Evolutionary conservation across 2,329 filamentous ascomycete genomes (phyloP).

Genomic region (Trichoderma oligosporum): DNA sequence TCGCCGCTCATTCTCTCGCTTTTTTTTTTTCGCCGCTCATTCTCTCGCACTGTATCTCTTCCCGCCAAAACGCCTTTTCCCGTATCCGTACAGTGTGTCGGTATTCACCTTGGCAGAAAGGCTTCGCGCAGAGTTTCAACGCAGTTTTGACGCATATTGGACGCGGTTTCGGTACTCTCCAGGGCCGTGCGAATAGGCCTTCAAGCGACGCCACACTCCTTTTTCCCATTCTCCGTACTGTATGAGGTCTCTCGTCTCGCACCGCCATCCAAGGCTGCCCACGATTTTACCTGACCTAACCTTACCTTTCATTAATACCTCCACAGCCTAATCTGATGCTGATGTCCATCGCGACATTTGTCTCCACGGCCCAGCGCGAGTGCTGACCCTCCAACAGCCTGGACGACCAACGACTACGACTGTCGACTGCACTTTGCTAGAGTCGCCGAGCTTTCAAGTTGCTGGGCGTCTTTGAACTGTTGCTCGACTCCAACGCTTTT

Average conservation of each 20-base stretch:
- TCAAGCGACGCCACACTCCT: conserved; percentile 15
- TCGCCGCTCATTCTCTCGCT: conserved; percentile 12
- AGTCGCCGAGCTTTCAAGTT: neutral
- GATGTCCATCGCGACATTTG: conserved; percentile 27
- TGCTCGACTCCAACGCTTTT: neutral
- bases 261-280: conserved; percentile 15
- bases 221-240: conserved; percentile 20
- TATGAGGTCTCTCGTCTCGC: conserved; percentile 16
- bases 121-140: neutral
- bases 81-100: conserved; percentile 17
- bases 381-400: conserved; percentile 21
- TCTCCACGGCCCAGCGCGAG: conserved; percentile 28
- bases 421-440: conserved; percentile 2
- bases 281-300: conserved; percentile 20
- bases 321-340: conserved; percentile 24
- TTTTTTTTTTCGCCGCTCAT: conserved; percentile 14
- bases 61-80: conserved; percentile 12
- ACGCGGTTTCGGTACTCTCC: neutral
- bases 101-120: neutral
- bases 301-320: conserved; percentile 21
- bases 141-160: no score
- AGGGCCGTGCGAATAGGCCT: neutral
- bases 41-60: conserved; percentile 14
- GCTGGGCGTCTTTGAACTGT: neutral
- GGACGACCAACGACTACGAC: conserved; percentile 21